These are phyloP conservation scores for Blastobotrys ciferrii DNA, from an alignment of 1,139 yeast species.

Conservation along the genomic window DNA sequence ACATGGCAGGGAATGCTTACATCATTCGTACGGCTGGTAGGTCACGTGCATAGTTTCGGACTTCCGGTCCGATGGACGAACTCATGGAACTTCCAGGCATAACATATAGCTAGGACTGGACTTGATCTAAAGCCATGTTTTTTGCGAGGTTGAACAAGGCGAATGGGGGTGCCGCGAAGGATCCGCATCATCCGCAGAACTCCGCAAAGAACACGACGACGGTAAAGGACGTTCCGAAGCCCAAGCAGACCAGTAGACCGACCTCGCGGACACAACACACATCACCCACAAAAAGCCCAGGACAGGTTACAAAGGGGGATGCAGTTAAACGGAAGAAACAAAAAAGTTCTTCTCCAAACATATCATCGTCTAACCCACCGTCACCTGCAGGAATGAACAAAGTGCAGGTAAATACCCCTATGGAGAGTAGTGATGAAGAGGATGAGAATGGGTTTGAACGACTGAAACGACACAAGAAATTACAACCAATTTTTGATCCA, in stretches of 20 bases:
- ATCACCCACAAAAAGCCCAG: not conserved
- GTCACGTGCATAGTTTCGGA: too few relatives aligned
- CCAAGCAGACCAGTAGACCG: too few relatives aligned
- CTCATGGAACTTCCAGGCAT: too few relatives aligned
- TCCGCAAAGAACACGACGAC: constrained; percentile 16
- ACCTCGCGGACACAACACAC: not conserved
- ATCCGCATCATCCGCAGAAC: constrained; percentile 23
- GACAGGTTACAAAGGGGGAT: not conserved
- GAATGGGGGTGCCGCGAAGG: constrained; percentile 12
- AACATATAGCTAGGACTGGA: too few relatives aligned
- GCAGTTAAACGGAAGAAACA: not conserved
- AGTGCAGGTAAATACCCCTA: not conserved
- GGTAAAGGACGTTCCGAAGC: not conserved
- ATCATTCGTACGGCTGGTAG: too few relatives aligned
- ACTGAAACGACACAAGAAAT: not conserved
- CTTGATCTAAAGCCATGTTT: constrained; percentile 23
- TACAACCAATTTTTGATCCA: not conserved
- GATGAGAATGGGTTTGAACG: constrained; percentile 6
- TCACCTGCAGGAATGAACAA: not conserved
- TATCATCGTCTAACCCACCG: not conserved
- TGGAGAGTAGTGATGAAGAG: constrained; percentile 9
- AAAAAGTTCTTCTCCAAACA: not conserved
- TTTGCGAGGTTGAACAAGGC: constrained; percentile 22
- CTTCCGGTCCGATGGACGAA: too few relatives aligned
- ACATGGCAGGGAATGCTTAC: too few relatives aligned